Percentiles rank a stretch among this genome's conserved stretches.
phyloP scores from a whole-genome alignment of 352 stramenopile species.

The Lagenidium giganteum region DNA sequence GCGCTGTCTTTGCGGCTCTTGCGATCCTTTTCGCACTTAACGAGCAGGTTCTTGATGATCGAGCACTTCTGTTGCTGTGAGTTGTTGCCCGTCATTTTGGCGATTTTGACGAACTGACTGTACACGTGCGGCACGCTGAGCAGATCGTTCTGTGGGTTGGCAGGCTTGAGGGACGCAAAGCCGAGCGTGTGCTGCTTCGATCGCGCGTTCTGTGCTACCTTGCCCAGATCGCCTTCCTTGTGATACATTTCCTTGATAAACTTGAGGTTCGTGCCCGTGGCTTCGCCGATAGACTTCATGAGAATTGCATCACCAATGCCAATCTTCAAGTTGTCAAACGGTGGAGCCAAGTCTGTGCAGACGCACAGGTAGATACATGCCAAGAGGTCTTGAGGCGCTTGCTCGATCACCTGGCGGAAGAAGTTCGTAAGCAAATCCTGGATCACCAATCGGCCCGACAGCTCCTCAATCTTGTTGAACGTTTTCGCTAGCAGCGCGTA shows the following conservation, averaged over 20 bases:
- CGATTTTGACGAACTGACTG: slow-evolving; percentile 87
- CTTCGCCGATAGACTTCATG: slow-evolving; percentile 94
- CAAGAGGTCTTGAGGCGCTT: slow-evolving; percentile 70
- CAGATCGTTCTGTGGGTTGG: slow-evolving; percentile 84
- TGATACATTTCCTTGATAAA: slow-evolving; percentile 95
- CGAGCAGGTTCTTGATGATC: slow-evolving; percentile 95
- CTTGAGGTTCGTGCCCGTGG: slow-evolving; percentile 81
- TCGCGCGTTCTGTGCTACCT: slow-evolving; percentile 90
- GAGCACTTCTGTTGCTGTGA: slow-evolving; percentile 95
- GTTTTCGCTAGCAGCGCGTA: slow-evolving; percentile 51
- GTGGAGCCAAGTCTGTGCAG: slow-evolving; percentile 89
- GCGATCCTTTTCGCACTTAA: slow-evolving; percentile 81
- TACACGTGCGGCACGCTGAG: slow-evolving; percentile 87
- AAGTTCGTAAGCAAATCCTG: slow-evolving; percentile 77
- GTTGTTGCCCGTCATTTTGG: slow-evolving; percentile 91
- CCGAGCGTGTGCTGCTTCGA: slow-evolving; percentile 90
- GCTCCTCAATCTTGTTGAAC: slow-evolving; percentile 64
- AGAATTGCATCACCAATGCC: slow-evolving; percentile 96
- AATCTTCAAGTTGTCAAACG: slow-evolving; percentile 96
- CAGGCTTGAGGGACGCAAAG: slow-evolving; percentile 24
- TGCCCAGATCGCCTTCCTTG: slow-evolving; percentile 93
- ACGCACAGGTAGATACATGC: slow-evolving; percentile 86
- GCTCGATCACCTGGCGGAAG: slow-evolving; percentile 65
- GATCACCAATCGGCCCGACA: slow-evolving; percentile 58
- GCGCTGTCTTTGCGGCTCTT: slow-evolving; percentile 36